Evolutionary conservation across 192 early-diverging fungal species (phyloP).

Genomic region (Coemansia sp.): DNA sequence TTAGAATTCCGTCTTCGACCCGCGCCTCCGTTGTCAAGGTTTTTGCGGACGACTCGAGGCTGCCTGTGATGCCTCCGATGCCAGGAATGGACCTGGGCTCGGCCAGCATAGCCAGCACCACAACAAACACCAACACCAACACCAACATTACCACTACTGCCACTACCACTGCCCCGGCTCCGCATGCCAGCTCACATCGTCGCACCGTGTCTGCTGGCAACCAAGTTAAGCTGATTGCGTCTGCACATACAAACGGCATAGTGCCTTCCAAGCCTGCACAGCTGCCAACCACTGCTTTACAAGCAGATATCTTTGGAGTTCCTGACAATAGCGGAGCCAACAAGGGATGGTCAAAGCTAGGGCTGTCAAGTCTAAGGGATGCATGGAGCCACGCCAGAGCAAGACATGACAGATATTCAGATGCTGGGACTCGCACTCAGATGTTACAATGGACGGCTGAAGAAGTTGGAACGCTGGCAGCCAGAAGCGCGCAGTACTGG

Average conservation of each 20-base stretch:
- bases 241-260: neutral
- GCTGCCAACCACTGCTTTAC: neutral
- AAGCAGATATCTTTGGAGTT: neutral
- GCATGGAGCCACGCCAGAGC: constrained; percentile 22
- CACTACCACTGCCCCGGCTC: neutral
- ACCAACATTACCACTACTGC: constrained; percentile 12
- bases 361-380: constrained; percentile 27
- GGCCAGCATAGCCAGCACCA: constrained; percentile 9
- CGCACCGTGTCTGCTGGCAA: constrained; percentile 24
- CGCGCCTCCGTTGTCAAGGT: constrained; percentile 34
- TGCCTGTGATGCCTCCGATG: constrained; percentile 36
- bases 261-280: neutral
- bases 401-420: constrained; percentile 8
- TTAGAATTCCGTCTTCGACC: constrained; percentile 27
- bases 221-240: constrained; percentile 1
- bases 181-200: constrained; percentile 1
- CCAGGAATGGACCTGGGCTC: constrained; percentile 15
- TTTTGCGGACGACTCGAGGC: constrained; percentile 20
- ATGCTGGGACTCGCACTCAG: constrained; percentile 4
- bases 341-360: constrained; percentile 16
- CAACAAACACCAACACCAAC: constrained; percentile 6
- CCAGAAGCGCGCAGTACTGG: constrained; percentile 33
- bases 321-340: neutral
- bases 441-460: constrained; percentile 31
- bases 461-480: constrained; percentile 31